Base-by-base conservation (phyloP, 2,329 filamentous ascomycete species). In the Hymenoscyphus repandus region DNA sequence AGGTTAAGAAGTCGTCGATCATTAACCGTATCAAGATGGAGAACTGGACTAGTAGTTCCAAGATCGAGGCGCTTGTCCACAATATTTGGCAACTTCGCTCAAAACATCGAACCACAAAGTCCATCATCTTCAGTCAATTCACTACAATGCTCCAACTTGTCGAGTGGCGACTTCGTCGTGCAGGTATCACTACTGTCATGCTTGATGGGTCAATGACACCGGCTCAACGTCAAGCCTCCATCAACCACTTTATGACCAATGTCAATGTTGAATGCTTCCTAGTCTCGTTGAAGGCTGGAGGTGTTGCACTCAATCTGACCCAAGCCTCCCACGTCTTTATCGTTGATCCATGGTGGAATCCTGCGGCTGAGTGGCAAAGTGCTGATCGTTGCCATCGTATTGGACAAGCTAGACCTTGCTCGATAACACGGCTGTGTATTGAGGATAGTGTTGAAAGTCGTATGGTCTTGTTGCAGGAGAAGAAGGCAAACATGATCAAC, bases 11-110 rank as follows among this genome's bases (percentile, higher is more conserved):
- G 71, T 91, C 84, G 12, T 96, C 90, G 1, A 99, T 99, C 68
- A 95, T 97, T 75, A 97, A 97, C 68, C 88, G 93, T 49, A 97
- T 99, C 72, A 90, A 92, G 70, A 96, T 97, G 91, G 89, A 95
- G 67, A 88, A 97, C 63, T 99, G 93, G 93, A 96, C 90, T 0
- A 96, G 90, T 0, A 96, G 90, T 1, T 96, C 91, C 55, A 99
- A 99, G 74, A 99, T 99, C 59, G 93, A 99, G 72, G 84, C 95
- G 67, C 80, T 99, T 5, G 86, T 97, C 9, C 95, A 96, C 64
- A 90, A 97, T 64, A 79, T 99, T 2, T 93, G 95, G 74, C 87
- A 88, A 68, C 79, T 97, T 36, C 85, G 93, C 51, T 95, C 88
- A 51, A 88, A 95, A 72, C 96, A 95, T 67, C 85, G 90, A 56